phyloP scores from a whole-genome alignment of 108 stramenopile species.

The Fragilaria radians region DNA sequence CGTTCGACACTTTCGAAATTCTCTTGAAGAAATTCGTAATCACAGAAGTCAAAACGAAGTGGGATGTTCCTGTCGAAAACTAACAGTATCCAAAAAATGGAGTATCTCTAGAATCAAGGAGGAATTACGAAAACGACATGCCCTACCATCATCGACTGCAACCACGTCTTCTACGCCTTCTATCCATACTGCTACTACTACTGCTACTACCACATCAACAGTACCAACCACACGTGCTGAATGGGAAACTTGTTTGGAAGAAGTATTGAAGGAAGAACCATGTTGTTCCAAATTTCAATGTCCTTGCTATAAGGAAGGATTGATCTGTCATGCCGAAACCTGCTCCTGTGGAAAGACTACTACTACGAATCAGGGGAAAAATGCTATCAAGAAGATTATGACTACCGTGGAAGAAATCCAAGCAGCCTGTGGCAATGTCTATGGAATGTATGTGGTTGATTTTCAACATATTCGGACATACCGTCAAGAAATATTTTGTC shows the following conservation, averaged over 20 bases:
- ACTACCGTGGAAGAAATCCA: slow-evolving; percentile 36
- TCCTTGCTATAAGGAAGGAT: slow-evolving; percentile 60
- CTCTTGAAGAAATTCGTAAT: slow-evolving; percentile 68
- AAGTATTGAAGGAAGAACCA: slow-evolving; percentile 59
- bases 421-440: slow-evolving; percentile 59
- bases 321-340: slow-evolving; percentile 81
- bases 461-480: slow-evolving; percentile 37
- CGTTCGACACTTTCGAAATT: slow-evolving; percentile 65
- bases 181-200: too few relatives aligned
- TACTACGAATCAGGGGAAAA: slow-evolving; percentile 1
- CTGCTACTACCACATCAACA: background rate
- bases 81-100: slow-evolving; percentile 60
- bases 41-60: slow-evolving; percentile 40
- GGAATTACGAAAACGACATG: slow-evolving; percentile 69
- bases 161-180: too few relatives aligned
- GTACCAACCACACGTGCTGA: slow-evolving; percentile 37
- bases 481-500: slow-evolving; percentile 24
- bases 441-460: slow-evolving; percentile 70
- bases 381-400: slow-evolving; percentile 9
- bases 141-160: slow-evolving; percentile 27
- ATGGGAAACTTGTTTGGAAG: slow-evolving; percentile 53
- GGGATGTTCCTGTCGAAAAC: slow-evolving; percentile 77
- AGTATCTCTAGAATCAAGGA: slow-evolving; percentile 56
- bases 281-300: slow-evolving; percentile 65
- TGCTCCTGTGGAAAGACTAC: slow-evolving; percentile 75